Percentiles rank a stretch among this genome's conserved stretches.
phyloP scores from a whole-genome alignment of 352 stramenopile genomes.

The Pythium sp. region DNA sequence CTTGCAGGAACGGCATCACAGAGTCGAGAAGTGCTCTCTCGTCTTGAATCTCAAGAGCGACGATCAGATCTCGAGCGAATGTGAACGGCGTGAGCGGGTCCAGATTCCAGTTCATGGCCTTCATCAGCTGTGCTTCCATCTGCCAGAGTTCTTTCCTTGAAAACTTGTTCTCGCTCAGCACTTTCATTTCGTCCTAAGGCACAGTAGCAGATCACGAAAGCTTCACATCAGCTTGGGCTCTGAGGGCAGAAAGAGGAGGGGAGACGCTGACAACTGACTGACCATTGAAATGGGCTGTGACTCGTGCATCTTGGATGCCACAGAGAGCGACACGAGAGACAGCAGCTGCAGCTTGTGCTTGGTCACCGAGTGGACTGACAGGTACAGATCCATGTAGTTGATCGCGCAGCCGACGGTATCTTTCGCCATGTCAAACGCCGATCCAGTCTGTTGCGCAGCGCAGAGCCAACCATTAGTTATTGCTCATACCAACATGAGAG shows the following conservation, averaged over 20 bases:
- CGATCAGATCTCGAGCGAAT: conserved; percentile 38
- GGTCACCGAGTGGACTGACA: conserved; percentile 14
- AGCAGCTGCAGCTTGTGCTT: conserved; percentile 18
- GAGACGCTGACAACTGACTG: neutral
- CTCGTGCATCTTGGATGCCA: conserved; percentile 18
- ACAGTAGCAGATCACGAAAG: neutral
- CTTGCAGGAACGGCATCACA: conserved; percentile 6
- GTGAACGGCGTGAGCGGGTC: conserved; percentile 36
- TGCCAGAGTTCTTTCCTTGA: conserved; percentile 31
- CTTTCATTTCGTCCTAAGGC: conserved; percentile 41
- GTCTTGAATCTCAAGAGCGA: neutral
- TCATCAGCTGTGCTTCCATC: conserved; percentile 35
- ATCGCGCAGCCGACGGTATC: conserved; percentile 18
- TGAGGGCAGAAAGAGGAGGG: neutral
- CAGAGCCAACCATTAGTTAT: conserved; percentile 1
- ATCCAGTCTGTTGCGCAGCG: conserved; percentile 12
- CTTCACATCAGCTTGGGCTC: neutral
- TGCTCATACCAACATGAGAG: too few species aligned
- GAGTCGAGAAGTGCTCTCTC: neutral
- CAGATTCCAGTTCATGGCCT: conserved; percentile 31
- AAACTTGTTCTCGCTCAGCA: conserved; percentile 49
- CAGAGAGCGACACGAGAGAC: conserved; percentile 14
- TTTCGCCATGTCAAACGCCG: conserved; percentile 17
- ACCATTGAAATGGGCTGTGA: conserved; percentile 19
- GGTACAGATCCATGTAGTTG: conserved; percentile 15